Evolutionary conservation across 306 rosid species (phyloP).

Genomic region (Dryas drummondii): DNA sequence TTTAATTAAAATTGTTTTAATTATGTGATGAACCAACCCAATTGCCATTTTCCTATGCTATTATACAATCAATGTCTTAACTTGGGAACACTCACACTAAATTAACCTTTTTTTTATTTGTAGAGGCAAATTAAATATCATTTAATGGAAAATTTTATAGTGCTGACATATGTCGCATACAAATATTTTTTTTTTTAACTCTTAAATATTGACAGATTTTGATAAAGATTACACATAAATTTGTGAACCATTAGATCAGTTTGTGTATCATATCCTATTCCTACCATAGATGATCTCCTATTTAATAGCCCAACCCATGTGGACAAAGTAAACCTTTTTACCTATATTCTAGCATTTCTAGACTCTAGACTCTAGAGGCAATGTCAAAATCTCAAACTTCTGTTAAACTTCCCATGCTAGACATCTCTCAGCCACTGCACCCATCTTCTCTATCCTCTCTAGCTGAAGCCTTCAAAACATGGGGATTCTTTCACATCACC

Average conservation of each 20-base stretch:
- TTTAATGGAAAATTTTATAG: too few species aligned
- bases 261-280: too few species aligned
- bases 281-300: not conserved
- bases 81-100: not conserved
- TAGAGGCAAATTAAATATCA: not conserved
- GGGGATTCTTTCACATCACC: slow-evolving; percentile 90
- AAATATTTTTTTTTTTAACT: too few species aligned
- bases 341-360: slow-evolving; percentile 15
- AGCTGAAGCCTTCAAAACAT: slow-evolving; percentile 71
- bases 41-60: not conserved
- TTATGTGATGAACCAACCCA: not conserved
- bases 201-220: too few species aligned
- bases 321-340: slow-evolving; percentile 51
- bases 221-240: too few species aligned
- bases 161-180: too few species aligned
- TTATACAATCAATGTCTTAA: not conserved
- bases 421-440: slow-evolving; percentile 68
- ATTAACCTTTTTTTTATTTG: not conserved
- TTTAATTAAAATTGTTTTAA: not conserved
- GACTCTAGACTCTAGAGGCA: slow-evolving; percentile 23
- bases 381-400: slow-evolving; percentile 52
- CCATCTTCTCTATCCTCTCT: slow-evolving; percentile 58
- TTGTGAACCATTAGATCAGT: too few species aligned
- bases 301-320: slow-evolving; percentile 44
- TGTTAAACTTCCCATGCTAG: slow-evolving; percentile 74